Base-by-base conservation (phyloP, 148 eudicot species). In the Rhododendron mucronatum region DNA sequence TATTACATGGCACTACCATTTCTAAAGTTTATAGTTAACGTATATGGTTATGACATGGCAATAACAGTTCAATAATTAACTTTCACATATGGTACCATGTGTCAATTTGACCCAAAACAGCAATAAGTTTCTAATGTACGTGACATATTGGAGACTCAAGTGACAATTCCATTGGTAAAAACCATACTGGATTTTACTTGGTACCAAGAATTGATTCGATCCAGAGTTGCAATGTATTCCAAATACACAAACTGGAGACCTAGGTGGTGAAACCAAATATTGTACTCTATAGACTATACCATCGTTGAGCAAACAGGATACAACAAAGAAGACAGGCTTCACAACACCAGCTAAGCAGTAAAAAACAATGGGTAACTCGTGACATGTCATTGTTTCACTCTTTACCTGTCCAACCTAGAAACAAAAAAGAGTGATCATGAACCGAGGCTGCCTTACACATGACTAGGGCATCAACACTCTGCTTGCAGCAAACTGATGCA, bases 401-500 rank as follows among this genome's bases (percentile, higher is more conserved):
- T 39, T 75, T 26, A 75, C 79, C 79, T 15, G 48, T 75, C 78
- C 35, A 75, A 35, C 14, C 14, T 18, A 55, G n/a, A 37, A 75
- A 75, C 14, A 7, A 39, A 37, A 75, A 47, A 47, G 33, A 35
- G 23, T 14, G 41, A 5, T 21, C 10, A 78, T 20, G 26, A 13
- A 45, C 33, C 10, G 37, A 51, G 65, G 44, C 83, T 6, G 44
- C 59, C 65, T 14, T 23, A 30, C 35, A 26, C 59, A 79, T 51
- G 83, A 80, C 30, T 0, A 53, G 53, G 23, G 33, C 14, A 44
- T 23, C 53, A 78, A 3, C 44, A 78, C 48, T 80, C 41, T 13
- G 51, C 83, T 80, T 28, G 65, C 21, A 53, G 44, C 23, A 51
- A 80, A 80, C 65, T 30, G 83, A 80, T 80, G 45, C 63, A n/a